These are phyloP conservation scores for Chlorella sorokiniana DNA, from an alignment of 139 green algal species.

Conservation along the genomic window DNA sequence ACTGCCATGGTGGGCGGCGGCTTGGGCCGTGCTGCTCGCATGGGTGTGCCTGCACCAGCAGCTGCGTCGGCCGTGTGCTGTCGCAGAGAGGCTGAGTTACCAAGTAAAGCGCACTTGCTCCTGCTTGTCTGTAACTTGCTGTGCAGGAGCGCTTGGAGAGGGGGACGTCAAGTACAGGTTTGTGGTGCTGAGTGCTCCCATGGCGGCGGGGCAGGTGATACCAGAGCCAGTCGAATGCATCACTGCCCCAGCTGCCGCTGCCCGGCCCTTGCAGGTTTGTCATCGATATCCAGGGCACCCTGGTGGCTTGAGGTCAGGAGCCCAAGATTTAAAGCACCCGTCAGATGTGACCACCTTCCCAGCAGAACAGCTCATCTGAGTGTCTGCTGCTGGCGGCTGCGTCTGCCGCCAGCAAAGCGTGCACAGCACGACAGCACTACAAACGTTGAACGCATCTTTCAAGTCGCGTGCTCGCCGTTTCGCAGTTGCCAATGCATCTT, in stretches of 20 bases:
- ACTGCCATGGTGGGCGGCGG: constrained; percentile 55
- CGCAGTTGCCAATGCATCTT: no score
- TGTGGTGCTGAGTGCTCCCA: not conserved
- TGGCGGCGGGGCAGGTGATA: no score
- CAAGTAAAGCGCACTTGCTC: not conserved
- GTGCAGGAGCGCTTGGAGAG: constrained; percentile 5
- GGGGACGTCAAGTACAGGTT: constrained; percentile 26
- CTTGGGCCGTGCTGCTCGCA: not conserved
- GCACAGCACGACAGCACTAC: no score
- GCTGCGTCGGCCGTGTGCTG: no score
- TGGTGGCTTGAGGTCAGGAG: not conserved
- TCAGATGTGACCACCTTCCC: not conserved
- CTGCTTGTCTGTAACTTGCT: not conserved
- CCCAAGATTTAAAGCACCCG: not conserved
- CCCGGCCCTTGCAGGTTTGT: not conserved
- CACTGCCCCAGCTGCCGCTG: not conserved
- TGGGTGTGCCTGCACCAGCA: not conserved
- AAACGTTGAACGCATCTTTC: no score
- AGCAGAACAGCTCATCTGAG: no score
- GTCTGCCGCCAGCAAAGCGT: not conserved
- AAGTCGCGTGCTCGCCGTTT: no score
- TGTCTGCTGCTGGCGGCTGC: not conserved
- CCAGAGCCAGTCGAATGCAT: not conserved
- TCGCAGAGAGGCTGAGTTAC: not conserved
- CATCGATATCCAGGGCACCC: constrained; percentile 28